Evolutionary conservation across 805 yeast genomes (phyloP), one percentile per base, ranked within the genome.

Genomic region (Kazachstania kunashirensis): DNA sequence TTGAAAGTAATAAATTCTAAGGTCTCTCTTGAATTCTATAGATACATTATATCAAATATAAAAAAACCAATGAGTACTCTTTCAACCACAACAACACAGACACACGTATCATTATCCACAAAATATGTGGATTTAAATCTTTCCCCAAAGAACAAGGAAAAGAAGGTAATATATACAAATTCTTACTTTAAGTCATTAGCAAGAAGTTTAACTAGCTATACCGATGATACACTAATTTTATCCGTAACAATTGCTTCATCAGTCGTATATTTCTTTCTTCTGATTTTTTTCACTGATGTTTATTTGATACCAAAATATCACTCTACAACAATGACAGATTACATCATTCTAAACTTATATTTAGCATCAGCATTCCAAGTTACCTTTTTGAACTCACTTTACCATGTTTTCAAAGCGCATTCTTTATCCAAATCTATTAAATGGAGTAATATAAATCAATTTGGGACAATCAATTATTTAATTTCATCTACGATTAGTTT

Each of bases 391-490:
- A 73, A 80, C 17, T 72, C 80, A 14, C 55, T 68, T 6, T 80
- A 73, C 56, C 86, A 80, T 47, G 63, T 73, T 39, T 47, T 77
- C 41, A 79, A 76, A 46, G 65, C 73, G 40, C 85, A 79, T 53
- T 77, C 84, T 6, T 63, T 58, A 25, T 42, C 51, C 16, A 70
- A 76, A 3, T 55, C 71, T 19, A 59, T 55, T 33, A 52, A 70
- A 24, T 82, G 84, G 34, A 77, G 77, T 51, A 77, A 71, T 47
- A 66, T 79, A 33, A 84, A 79, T 53, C 79, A 80, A 51, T 65
- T 79, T 45, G 86, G 85, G 1, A 78, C 80, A 37, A 73, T 79
- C 18, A 60, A 77, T 17, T 64, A 79, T 43, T 74, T 78, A 34
- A 69, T 79, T 5, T 66, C 76, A 33, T 76, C 83, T 2, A 66